Evolutionary conservation across 306 rosid species (phyloP).

Genomic region (Cucurbita ficifolia): DNA sequence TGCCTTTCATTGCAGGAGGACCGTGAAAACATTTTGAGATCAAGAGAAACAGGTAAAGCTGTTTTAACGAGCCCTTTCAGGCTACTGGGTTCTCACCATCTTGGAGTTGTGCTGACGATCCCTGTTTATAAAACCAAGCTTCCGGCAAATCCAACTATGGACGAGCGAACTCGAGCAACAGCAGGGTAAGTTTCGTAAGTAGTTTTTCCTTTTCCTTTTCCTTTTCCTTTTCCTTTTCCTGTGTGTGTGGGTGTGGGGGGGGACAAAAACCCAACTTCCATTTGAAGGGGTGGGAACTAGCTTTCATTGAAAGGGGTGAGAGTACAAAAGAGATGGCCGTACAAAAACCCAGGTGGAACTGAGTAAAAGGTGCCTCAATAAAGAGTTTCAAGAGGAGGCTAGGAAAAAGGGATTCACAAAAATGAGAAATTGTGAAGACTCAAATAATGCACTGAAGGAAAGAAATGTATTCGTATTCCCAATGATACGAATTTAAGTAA

Average conservation of each 20-base stretch:
- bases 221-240: not conserved
- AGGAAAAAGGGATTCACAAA: not conserved
- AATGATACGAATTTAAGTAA: not conserved
- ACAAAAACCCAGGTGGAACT: not conserved
- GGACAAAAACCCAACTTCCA: not conserved
- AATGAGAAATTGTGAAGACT: not conserved
- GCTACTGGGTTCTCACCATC: conserved; percentile 1
- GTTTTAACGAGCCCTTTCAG: conserved; percentile 6
- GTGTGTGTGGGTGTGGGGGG: not conserved
- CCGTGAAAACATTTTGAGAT: conserved; percentile 5
- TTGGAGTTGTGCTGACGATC: conserved; percentile 7
- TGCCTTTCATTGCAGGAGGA: conserved; percentile 1
- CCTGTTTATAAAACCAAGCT: conserved; percentile 3
- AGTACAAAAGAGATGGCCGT: not conserved
- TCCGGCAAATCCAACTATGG: conserved; percentile 3
- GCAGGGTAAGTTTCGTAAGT: not conserved
- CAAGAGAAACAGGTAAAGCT: conserved; percentile 7
- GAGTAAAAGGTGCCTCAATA: not conserved
- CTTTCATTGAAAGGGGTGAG: not conserved
- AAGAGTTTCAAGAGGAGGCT: not conserved
- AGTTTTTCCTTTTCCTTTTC: not conserved
- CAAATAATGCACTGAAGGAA: not conserved
- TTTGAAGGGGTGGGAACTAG: not conserved
- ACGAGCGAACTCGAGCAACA: conserved; percentile 2
- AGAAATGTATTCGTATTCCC: not conserved